Evolutionary conservation across 768 basidiomycete genomes (phyloP).

Genomic region (Mrakia gelida): DNA sequence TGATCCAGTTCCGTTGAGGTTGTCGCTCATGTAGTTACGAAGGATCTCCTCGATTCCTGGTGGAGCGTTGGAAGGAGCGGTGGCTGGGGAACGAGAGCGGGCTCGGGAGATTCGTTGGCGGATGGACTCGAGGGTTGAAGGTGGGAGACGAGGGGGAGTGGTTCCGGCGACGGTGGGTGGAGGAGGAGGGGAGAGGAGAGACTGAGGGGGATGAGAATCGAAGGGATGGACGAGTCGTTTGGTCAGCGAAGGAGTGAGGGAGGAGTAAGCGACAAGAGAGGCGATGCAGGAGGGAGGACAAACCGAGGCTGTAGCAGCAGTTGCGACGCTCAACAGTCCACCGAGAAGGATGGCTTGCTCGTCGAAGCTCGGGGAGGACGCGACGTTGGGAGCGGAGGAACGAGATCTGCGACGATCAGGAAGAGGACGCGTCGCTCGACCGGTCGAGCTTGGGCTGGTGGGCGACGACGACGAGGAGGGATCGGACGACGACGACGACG

Average conservation of each 20-base stretch:
- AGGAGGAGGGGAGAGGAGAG: conserved; percentile 10
- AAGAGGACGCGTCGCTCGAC: background rate
- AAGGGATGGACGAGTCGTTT: too few species aligned
- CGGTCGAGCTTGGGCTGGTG: background rate
- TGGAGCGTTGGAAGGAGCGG: background rate
- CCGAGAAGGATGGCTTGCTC: conserved; percentile 29
- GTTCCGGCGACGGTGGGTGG: background rate
- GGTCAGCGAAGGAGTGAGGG: background rate
- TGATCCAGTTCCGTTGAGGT: background rate
- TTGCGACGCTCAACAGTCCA: conserved; percentile 26
- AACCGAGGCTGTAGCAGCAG: conserved; percentile 27
- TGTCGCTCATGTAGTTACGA: conserved; percentile 15
- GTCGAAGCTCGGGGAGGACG: conserved; percentile 6
- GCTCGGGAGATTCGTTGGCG: conserved; percentile 1
- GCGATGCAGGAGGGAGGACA: background rate
- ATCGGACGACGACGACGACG: background rate
- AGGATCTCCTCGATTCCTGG: conserved; percentile 15
- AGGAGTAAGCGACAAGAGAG: background rate
- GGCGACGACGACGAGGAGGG: background rate
- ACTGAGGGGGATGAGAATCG: background rate
- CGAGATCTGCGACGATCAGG: background rate
- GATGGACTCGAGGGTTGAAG: conserved; percentile 6
- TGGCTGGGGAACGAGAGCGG: background rate
- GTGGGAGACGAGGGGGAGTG: background rate
- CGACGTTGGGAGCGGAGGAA: background rate